Evolutionary conservation across 805 yeast genomes (phyloP).

Genomic region (Ogataea pignaliae): DNA sequence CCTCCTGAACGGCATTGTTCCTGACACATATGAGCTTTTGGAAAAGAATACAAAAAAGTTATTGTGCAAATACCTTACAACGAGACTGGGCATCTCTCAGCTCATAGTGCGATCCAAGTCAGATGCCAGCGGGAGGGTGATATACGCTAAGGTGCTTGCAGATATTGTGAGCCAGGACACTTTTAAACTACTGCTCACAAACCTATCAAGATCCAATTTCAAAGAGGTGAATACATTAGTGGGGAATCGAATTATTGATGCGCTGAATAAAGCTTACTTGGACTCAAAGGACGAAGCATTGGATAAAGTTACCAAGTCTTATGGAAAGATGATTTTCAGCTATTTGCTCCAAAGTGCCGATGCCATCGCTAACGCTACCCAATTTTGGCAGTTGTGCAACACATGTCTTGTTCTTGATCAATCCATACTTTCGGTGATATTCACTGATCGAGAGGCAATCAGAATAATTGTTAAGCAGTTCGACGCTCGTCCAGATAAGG

Average conservation of each 20-base stretch:
- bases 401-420: slow-evolving; percentile 2
- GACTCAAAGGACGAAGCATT: slow-evolving; percentile 4
- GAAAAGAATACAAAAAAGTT: slow-evolving; percentile 2
- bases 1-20: slow-evolving; percentile 14
- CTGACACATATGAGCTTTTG: slow-evolving; percentile 16
- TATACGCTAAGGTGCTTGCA: slow-evolving; percentile 5
- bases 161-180: slow-evolving; percentile 7
- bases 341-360: not conserved
- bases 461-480: not conserved
- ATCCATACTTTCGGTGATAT: slow-evolving; percentile 1
- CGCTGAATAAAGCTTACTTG: slow-evolving; percentile 10
- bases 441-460: not conserved
- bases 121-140: not conserved
- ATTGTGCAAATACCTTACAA: slow-evolving; percentile 9
- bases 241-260: slow-evolving; percentile 10
- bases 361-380: slow-evolving; percentile 2
- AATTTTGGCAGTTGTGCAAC: slow-evolving; percentile 12
- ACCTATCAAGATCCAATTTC: not conserved
- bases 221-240: slow-evolving; percentile 13
- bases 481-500: too few species aligned
- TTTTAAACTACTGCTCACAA: slow-evolving; percentile 1
- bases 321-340: not conserved
- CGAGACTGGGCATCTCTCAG: slow-evolving; percentile 23
- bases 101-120: slow-evolving; percentile 9
- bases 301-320: slow-evolving; percentile 4